Base-by-base conservation (phyloP, 225 moss, liverwort and hornwort species). In the Physcomitrellopsis africana region DNA sequence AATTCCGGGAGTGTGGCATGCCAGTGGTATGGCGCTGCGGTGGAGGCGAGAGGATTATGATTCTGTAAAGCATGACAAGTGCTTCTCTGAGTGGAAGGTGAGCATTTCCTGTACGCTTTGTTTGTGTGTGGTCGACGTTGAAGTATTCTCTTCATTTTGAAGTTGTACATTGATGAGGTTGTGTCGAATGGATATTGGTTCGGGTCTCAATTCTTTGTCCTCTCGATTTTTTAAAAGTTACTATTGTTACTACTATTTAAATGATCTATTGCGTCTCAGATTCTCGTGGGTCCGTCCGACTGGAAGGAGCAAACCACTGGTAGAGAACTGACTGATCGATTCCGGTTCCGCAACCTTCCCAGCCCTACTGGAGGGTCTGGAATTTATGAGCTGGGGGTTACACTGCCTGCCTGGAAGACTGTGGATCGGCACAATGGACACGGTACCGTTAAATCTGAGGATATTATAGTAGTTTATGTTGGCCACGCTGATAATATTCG, bases 401-500 rank as follows among this genome's bases (percentile, higher is more conserved):
- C 91, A 51, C 24, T 81, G 27, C 87, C 82, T 0, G 80, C 79
- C 2, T 66, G 81, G 67, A 71, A 81, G 77, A 64, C 74, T 9
- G 42, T 75, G 62, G 75, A 84, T 51, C 51, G 54, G 17, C 44
- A 29, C 26, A 81, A 51, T 16, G 74, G 75, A n/a, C 51, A 51
- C 62, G 77, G 81, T 3, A 86, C 65, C 24, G 72, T 99, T 29
- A 89, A 79, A 72, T 81, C 86, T 20, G 72, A 90, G 51, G 89
- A 93, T 64, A 89, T 99, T 27, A 78, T 95, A 18, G 91, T 92
- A 10, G 97, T 99, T 32, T 99, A 94, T 57, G 75, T 94, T 0
- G 94, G 97, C 11, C 82, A 93, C 75, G 90, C 94, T 62, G 94
- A 93, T 64, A 93, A 93, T 81, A 84, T 99, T 17, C 90, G 93